Conservation (phyloP, 768 basidiomycete species). For the Hirschioporus abietinus region DNA sequence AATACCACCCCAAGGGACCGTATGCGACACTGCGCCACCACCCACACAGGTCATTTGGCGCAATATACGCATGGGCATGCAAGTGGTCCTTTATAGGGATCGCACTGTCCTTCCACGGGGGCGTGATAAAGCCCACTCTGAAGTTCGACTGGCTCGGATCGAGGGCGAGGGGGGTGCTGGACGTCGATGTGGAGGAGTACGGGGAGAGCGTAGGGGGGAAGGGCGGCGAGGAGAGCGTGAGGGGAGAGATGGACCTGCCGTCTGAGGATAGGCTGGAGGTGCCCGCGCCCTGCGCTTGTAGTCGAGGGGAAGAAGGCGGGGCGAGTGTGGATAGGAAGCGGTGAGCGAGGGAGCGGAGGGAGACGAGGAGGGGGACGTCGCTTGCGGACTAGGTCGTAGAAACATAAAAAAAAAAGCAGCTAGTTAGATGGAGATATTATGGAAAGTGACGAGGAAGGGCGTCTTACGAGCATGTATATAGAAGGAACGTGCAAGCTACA, state of each 20-base stretch:
- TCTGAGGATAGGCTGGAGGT: slow-evolving; percentile 50
- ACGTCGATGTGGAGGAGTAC: slow-evolving; percentile 17
- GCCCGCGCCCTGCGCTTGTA: neutral
- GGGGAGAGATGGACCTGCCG: slow-evolving; percentile 46
- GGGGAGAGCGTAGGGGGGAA: slow-evolving; percentile 26
- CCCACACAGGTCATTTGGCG: slow-evolving; percentile 57
- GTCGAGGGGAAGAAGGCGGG: slow-evolving; percentile 15
- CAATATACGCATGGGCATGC: slow-evolving; percentile 70
- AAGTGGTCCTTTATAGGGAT: slow-evolving; percentile 78
- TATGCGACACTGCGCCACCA: slow-evolving; percentile 72
- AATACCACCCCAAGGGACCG: slow-evolving; percentile 67
- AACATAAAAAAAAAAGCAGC: slow-evolving; percentile 7
- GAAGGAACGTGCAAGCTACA: slow-evolving; percentile 72
- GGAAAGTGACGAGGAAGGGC: slow-evolving; percentile 5
- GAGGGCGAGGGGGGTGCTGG: slow-evolving; percentile 23
- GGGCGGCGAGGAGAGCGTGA: slow-evolving; percentile 29
- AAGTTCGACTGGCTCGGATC: slow-evolving; percentile 33
- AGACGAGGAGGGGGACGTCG: slow-evolving; percentile 67
- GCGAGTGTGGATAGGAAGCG: slow-evolving; percentile 48
- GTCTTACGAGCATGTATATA: slow-evolving; percentile 63
- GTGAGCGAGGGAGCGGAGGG: slow-evolving; percentile 51
- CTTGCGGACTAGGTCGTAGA: slow-evolving; percentile 51
- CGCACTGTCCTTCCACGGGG: slow-evolving; percentile 71
- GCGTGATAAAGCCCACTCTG: slow-evolving; percentile 73
- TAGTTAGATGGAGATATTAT: slow-evolving; percentile 4